phyloP scores from a whole-genome alignment of 2,329 filamentous ascomycete species.

The Microcyclospora tardicrescens region DNA sequence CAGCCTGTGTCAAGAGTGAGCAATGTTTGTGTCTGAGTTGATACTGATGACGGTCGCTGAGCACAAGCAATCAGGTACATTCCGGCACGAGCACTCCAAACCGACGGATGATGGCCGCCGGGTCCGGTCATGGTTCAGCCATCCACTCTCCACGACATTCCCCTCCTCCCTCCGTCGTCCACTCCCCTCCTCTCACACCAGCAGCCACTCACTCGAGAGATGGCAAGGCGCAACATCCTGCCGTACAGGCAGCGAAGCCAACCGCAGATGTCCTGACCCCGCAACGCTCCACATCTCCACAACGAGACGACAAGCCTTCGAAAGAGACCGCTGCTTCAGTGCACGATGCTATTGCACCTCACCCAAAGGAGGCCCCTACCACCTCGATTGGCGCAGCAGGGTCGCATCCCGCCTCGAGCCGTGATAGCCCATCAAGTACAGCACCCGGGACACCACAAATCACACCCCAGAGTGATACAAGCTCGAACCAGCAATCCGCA shows the following conservation, averaged over 20 bases:
- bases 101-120: conserved; percentile 28
- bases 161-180: conserved; percentile 56
- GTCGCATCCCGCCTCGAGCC: conserved; percentile 40
- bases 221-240: conserved; percentile 23
- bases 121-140: conserved; percentile 39
- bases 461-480: conserved; percentile 30
- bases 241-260: conserved; percentile 19
- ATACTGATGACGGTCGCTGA: conserved; percentile 12
- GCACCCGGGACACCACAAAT: conserved; percentile 45
- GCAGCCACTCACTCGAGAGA: conserved; percentile 57
- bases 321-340: conserved; percentile 17
- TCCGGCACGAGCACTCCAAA: conserved; percentile 34
- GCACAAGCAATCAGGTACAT: conserved; percentile 24
- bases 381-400: conserved; percentile 46
- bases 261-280: conserved; percentile 50
- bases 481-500: conserved; percentile 50
- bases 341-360: conserved; percentile 28
- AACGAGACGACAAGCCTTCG: conserved; percentile 27
- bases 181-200: conserved; percentile 82
- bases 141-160: conserved; percentile 55
- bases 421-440: conserved; percentile 45
- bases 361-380: conserved; percentile 37
- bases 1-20: conserved; percentile 71
- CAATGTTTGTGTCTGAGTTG: conserved; percentile 14
- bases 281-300: conserved; percentile 34